A percentile compares a stretch with the other conserved stretches of the same genome.
Evolutionary conservation across 2,329 filamentous ascomycete genomes (phyloP).

Genomic region (Aureobasidium sp.): DNA sequence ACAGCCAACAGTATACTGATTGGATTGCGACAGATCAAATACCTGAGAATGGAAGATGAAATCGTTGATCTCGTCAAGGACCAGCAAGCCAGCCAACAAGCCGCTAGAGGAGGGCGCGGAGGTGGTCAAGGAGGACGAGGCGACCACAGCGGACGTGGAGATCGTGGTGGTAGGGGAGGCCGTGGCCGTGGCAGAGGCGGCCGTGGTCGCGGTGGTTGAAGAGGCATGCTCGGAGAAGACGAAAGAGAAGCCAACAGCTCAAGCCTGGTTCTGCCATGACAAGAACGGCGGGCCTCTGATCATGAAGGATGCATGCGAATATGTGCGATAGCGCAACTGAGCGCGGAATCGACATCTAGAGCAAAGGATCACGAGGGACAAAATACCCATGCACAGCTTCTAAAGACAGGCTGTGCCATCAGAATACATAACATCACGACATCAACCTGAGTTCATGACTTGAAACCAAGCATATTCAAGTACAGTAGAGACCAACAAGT

Average conservation of each 20-base stretch:
- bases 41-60: constrained; percentile 90
- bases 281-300: neutral
- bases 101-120: constrained; percentile 54
- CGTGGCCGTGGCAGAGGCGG: constrained; percentile 45
- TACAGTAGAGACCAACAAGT: neutral
- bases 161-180: constrained; percentile 49
- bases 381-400: neutral
- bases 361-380: neutral
- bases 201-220: constrained; percentile 34
- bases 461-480: neutral
- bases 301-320: neutral
- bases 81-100: constrained; percentile 64
- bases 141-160: constrained; percentile 41
- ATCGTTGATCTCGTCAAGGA: constrained; percentile 93
- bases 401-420: neutral
- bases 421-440: neutral
- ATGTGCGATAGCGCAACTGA: neutral
- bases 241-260: constrained; percentile 1
- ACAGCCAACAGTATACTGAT: neutral
- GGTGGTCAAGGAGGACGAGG: constrained; percentile 43
- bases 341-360: neutral
- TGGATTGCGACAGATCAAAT: constrained; percentile 69
- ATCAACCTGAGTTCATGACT: neutral
- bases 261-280: neutral
- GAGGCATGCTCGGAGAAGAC: neutral